Conservation (phyloP, 441 rosid species). For the Gossypium davidsonii region DNA sequence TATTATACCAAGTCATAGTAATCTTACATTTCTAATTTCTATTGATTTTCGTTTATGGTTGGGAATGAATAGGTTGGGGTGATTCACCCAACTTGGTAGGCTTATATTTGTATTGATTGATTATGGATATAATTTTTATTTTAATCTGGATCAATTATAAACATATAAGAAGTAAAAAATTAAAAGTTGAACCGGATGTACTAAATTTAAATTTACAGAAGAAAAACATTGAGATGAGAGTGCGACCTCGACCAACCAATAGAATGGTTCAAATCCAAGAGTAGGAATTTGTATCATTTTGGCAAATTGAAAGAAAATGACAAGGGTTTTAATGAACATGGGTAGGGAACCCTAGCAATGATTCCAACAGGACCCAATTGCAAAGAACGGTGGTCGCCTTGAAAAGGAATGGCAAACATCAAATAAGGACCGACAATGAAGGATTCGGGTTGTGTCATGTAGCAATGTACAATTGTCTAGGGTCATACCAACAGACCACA, state of each 20-base stretch:
- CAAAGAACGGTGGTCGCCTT: not conserved
- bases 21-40: too few relatives aligned
- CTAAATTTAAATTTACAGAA: too few relatives aligned
- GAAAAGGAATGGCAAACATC: not conserved
- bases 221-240: too few relatives aligned
- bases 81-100: too few relatives aligned
- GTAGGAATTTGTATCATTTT: not conserved
- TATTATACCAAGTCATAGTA: too few relatives aligned
- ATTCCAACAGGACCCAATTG: slow-evolving; percentile 11
- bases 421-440: not conserved
- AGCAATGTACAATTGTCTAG: slow-evolving; percentile 25
- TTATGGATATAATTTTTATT: too few relatives aligned
- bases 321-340: slow-evolving; percentile 1
- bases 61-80: not conserved
- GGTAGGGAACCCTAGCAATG: slow-evolving; percentile 2
- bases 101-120: too few relatives aligned
- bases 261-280: not conserved
- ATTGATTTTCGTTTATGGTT: not conserved
- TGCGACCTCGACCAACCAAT: too few relatives aligned
- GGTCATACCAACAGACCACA: slow-evolving; percentile 25
- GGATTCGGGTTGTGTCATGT: slow-evolving; percentile 9
- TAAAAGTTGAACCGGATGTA: too few relatives aligned
- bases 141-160: too few relatives aligned
- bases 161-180: too few relatives aligned
- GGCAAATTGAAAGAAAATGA: slow-evolving; percentile 17